Base-by-base conservation (phyloP, 1,284 basidiomycete genomes). In the Rhizopogon parksii region DNA sequence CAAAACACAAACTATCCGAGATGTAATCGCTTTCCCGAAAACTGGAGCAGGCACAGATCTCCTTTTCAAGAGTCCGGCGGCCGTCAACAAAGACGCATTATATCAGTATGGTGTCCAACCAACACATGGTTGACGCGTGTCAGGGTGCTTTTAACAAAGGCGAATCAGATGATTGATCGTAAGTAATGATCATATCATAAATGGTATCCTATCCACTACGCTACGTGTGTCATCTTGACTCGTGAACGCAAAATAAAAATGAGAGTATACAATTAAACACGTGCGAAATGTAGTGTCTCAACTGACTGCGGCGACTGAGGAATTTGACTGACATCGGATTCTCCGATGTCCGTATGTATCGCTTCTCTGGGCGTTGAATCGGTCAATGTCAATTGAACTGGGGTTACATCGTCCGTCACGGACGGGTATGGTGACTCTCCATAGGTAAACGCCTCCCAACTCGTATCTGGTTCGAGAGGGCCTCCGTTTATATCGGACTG, bases 11-110 rank as follows among this genome's bases (percentile, higher is more conserved):
- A 88, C 87, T 25, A 97, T 97, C 58, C 78, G 92, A 53, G 94
- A 97, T 65, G 94, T 97, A 57, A 96, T 97, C 59, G 94, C 94
- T 7, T 97, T 97, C 73, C 94, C 94, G 3, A 97, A 97, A 74
- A 88, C 88, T 6, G 80, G 81, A 19, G 78, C 73, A 40, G 94
- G 94, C 11, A 77, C 80, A n/a, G 94, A 97, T 68, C 80, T 85
- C 42, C 79, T 96, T 30, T 95, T 97, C 76, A 87, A 82, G 68
- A 91, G 89, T 65, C 94, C 94, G 19, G 83, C 88, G 0, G 62
- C 78, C 3, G 76, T 84, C 45, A 63, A 67, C 40, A 67, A 71
- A 21, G 77, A 79, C 30, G 73, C 82, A 32, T 70, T 94, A 47
- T 59, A 71, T 53, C 78, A 84, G 62, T 88, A 88, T 66, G 78